Base-by-base conservation (phyloP, 2,329 filamentous ascomycete genomes). In the Colletotrichum noveboracense region DNA sequence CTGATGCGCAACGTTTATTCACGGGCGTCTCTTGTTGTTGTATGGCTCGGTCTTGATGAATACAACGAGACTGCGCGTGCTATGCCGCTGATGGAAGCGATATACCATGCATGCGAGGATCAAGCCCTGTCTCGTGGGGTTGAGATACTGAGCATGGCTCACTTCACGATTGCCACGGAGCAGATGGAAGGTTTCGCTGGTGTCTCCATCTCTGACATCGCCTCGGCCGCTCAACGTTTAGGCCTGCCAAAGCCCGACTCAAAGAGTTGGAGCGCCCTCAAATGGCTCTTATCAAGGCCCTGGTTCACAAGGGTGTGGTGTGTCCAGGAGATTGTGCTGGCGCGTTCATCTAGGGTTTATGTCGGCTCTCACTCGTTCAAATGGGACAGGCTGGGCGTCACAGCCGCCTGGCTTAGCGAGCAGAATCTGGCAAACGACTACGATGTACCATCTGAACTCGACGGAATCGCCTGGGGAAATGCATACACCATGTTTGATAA, bases 1-100 rank as follows among this genome's bases (percentile, higher is more conserved):
- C 56, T 79, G 18, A 79, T 80, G 76, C 48, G 64, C 1, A 43
- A 76, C 9, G 77, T 79, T 8, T 79, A 78, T 38, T 65, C 58
- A 13, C 18, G 34, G 4, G 76, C 78, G 9, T 21, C 13, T 1
- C 60, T 38, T n/a, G 74, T 78, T 1, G 48, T 77, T 2, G 58
- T 78, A 13, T 78, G 77, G 77, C 72, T 78, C 10, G 77, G 66
- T 2, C 48, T 30, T n/a, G 60, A 71, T 13, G 6, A 48, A 48
- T 6, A 21, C 10, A 48, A 32, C 1, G 16, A 56, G 14, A 58
- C 65, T 1, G 21, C 18, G 9, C 32, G 14, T 6, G 56, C 71
- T 16, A 43, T 70, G 1, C 7, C 38, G 5, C 24, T 58, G 13
- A 34, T 43, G 6, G 66, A 70, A 14, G 30, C 66, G 1, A 58